Base-by-base conservation (phyloP, 768 basidiomycete species). In the Boletus insuetus region DNA sequence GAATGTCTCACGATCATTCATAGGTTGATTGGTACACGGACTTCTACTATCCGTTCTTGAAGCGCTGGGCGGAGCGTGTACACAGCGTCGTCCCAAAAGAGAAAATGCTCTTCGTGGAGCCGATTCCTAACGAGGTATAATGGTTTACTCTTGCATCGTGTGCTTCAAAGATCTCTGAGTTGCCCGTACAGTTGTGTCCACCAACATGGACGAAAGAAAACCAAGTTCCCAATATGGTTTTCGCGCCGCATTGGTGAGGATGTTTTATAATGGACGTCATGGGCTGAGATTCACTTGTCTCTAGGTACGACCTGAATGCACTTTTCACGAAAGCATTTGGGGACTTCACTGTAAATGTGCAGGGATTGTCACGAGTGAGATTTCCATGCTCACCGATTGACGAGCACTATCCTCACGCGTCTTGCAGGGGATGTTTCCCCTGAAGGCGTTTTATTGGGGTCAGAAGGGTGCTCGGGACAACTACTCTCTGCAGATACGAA, bases 61-160 rank as follows among this genome's bases (percentile, higher is more conserved):
- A 79, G 52, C 74, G 75, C 40, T 94, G 93, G 88, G 79, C 81
- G 13, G 74, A 80, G 42, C 73, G 83, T 29, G 81, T 92, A 12
- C 77, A 81, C 35, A 65, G 65, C 19, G 74, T 76, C 10, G 72
- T 78, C 6, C 72, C 79, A 1, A 72, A 71, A 5, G 77, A 82
- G 6, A 87, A 86, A 62, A 72, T 89, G 51, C 69, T 87, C 0
- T 91, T 96, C 59, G 78, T 86, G 1, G 96, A 96, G 62, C 81
- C 87, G 17, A 89, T 99, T 58, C 96, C 97, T 8, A 99, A 99
- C 62, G 96, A 99, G 77, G 92, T 92, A 39, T 4, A 65, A 60
- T 17, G 3, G 0, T 26, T 22, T 24, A 53, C 16, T n/a, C 34
- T 38, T 40, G 5, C 5, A 19, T 11, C 19, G 35, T 13, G 29